Evolutionary conservation across 176 grass and related monocot species (phyloP).

Genomic region (Oryza longistaminata): DNA sequence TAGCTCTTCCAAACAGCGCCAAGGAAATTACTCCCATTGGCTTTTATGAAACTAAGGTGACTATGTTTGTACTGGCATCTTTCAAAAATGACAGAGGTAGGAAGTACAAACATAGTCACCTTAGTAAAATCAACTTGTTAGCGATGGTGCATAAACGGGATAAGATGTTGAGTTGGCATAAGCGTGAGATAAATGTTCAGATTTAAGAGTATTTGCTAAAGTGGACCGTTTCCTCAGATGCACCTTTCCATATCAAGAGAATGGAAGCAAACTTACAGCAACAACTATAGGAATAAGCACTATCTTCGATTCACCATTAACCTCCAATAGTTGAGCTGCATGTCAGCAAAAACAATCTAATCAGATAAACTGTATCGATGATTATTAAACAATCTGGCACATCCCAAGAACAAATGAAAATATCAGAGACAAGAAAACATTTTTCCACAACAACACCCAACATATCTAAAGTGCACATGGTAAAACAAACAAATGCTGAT

Average conservation of each 20-base stretch:
- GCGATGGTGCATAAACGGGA: neutral
- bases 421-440: neutral
- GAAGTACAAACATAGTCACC: neutral
- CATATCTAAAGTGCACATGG: neutral
- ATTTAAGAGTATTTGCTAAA: neutral
- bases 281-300: conserved; percentile 76
- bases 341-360: conserved; percentile 17
- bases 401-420: neutral
- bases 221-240: neutral
- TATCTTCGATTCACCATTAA: conserved; percentile 75
- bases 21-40: neutral
- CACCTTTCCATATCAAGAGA: conserved; percentile 6
- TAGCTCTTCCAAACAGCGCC: too few species aligned
- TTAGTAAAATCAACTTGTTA: conserved; percentile 1
- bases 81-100: neutral
- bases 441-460: neutral
- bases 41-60: neutral
- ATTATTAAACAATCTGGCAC: neutral
- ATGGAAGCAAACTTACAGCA: conserved; percentile 61
- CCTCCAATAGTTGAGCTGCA: conserved; percentile 75
- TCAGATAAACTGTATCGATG: neutral
- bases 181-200: conserved; percentile 13
- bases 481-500: neutral
- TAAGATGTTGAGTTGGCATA: neutral
- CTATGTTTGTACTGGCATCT: neutral